These are phyloP conservation scores for Cercospora janseana DNA, from an alignment of 2,329 filamentous ascomycete genomes.

Conservation along the genomic window DNA sequence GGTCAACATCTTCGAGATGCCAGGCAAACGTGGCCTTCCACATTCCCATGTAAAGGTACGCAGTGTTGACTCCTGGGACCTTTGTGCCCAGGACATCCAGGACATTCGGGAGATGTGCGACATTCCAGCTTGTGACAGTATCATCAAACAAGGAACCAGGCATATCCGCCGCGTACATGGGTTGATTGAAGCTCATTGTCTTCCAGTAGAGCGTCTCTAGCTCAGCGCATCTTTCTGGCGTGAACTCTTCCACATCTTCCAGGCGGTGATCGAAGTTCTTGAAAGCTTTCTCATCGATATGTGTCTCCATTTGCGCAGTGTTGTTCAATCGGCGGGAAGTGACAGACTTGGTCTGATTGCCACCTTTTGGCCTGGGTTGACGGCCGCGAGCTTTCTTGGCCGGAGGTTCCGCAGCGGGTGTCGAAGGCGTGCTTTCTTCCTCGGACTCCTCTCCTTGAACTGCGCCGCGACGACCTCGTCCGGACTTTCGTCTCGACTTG, in stretches of 20 bases:
- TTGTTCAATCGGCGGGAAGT: constrained; percentile 86
- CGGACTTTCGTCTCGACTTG: constrained; percentile 50
- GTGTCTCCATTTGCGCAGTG: constrained; percentile 71
- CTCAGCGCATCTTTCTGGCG: constrained; percentile 87
- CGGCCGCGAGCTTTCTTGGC: constrained; percentile 48
- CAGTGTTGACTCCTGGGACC: constrained; percentile 95
- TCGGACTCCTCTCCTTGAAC: constrained; percentile 35
- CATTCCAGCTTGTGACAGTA: constrained; percentile 79
- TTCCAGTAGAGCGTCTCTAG: constrained; percentile 96
- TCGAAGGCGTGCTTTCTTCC: constrained; percentile 30
- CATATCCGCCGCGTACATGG: constrained; percentile 94
- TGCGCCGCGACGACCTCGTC: constrained; percentile 46
- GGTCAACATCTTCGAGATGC: constrained; percentile 97
- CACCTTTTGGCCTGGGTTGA: constrained; percentile 55
- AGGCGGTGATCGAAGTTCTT: constrained; percentile 88
- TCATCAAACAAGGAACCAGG: constrained; percentile 93
- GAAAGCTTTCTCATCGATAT: constrained; percentile 86
- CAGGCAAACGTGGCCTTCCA: constrained; percentile 99
- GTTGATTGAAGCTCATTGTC: constrained; percentile 89
- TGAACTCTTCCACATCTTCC: constrained; percentile 79
- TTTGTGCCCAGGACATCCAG: constrained; percentile 93
- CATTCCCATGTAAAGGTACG: constrained; percentile 97
- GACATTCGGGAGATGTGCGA: constrained; percentile 89
- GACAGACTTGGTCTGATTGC: constrained; percentile 64
- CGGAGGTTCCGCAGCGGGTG: constrained; percentile 47